phyloP scores from a whole-genome alignment of 352 stramenopile genomes.

The Phytophthora crassamura region DNA sequence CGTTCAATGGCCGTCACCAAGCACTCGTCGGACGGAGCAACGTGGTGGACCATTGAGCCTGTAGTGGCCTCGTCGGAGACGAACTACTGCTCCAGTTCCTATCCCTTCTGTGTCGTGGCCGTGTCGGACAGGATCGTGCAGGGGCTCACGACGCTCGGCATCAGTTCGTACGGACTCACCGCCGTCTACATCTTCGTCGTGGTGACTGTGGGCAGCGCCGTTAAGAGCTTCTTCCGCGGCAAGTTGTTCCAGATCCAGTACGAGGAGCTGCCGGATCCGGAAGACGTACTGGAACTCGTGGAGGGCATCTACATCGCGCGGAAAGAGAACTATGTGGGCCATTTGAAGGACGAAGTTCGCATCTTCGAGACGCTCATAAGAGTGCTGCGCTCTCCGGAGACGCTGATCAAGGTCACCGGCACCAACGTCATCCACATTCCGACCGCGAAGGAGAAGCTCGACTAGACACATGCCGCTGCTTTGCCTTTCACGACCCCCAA shows the following conservation, averaged over 20 bases:
- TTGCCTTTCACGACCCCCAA: too few relatives aligned
- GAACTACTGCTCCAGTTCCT: conserved; percentile 54
- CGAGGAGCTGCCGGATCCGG: conserved; percentile 78
- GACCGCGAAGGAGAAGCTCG: conserved; percentile 83
- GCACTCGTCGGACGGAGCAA: conserved; percentile 55
- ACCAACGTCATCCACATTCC: conserved; percentile 90
- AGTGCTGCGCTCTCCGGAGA: conserved; percentile 85
- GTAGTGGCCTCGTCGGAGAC: conserved; percentile 33
- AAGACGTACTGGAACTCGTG: conserved; percentile 87
- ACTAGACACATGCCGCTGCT: conserved; percentile 42
- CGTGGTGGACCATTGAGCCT: conserved; percentile 76
- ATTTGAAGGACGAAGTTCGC: conserved; percentile 88
- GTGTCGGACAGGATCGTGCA: conserved; percentile 90
- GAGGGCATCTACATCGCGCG: conserved; percentile 91
- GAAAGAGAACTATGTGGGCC: conserved; percentile 83
- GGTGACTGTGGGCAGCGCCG: conserved; percentile 84
- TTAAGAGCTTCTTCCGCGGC: conserved; percentile 86
- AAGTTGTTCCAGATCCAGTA: conserved; percentile 87
- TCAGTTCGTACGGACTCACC: conserved; percentile 87
- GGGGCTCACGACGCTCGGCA: conserved; percentile 76
- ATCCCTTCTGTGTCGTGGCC: conserved; percentile 81
- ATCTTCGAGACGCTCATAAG: conserved; percentile 90
- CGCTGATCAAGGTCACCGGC: conserved; percentile 84
- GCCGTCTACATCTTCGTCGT: conserved; percentile 90
- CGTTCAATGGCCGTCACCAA: conserved; percentile 67